Conservation (phyloP, 345 rosid genomes). For the Populus nigra region DNA sequence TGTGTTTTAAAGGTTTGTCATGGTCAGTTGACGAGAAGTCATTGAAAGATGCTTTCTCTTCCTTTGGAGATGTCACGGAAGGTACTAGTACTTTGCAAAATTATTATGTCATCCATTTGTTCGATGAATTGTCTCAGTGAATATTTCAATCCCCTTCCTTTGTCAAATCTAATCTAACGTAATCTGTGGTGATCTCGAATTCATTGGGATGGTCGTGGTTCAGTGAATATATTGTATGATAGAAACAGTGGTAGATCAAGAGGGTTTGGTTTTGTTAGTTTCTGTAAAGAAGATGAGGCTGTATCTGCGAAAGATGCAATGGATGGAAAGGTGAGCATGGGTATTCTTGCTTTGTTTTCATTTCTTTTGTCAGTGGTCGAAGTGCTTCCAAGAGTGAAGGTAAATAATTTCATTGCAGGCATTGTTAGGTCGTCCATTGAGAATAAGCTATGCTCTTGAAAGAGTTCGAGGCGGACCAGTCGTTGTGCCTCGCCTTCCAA, state of each 20-base stretch:
- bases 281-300: constrained; percentile 55
- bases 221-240: constrained; percentile 73
- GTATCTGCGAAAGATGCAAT: constrained; percentile 72
- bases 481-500: constrained; percentile 61
- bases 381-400: not conserved
- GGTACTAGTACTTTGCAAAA: constrained; percentile 29
- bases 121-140: constrained; percentile 53
- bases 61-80: constrained; percentile 63
- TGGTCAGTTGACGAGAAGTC: constrained; percentile 80
- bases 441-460: constrained; percentile 69
- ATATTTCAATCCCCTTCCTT: not conserved
- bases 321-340: constrained; percentile 73
- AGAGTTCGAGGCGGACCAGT: constrained; percentile 80
- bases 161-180: not conserved
- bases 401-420: constrained; percentile 46
- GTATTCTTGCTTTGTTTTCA: not conserved
- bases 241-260: constrained; percentile 76
- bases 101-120: constrained; percentile 26
- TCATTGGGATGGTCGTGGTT: constrained; percentile 11
- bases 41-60: constrained; percentile 71
- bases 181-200: not conserved
- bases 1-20: constrained; percentile 55
- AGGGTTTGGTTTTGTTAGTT: constrained; percentile 89
- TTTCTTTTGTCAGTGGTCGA: not conserved
- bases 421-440: constrained; percentile 71